phyloP scores from a whole-genome alignment of 2,329 filamentous ascomycete species.

The Fusarium sp. region DNA sequence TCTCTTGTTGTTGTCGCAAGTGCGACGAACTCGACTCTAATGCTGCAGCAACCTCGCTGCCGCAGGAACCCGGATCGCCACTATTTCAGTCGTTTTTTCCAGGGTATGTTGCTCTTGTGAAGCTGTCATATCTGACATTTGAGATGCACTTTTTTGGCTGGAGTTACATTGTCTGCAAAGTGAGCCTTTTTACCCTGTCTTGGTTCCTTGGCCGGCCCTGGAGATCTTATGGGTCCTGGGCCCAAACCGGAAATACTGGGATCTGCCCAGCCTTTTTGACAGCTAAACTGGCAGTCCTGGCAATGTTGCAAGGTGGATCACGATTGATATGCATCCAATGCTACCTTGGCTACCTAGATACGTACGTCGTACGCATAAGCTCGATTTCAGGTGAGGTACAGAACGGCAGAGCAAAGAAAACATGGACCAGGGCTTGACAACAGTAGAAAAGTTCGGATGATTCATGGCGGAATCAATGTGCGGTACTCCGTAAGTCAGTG shows the following conservation, averaged over 20 bases:
- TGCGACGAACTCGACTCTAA: conserved; percentile 8
- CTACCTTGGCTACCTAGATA: not conserved
- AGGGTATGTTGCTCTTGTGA: not conserved
- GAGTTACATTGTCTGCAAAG: not conserved
- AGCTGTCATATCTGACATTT: not conserved
- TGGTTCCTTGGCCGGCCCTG: not conserved
- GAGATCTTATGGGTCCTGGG: not conserved
- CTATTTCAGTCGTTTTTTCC: not conserved
- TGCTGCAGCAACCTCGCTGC: conserved; percentile 24
- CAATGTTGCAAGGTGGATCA: not conserved
- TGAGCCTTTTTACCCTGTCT: not conserved
- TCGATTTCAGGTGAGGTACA: conserved; percentile 4
- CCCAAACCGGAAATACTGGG: not conserved
- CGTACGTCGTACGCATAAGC: not conserved
- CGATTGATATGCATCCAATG: not conserved
- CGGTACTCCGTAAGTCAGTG: not conserved
- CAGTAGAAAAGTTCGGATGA: not conserved
- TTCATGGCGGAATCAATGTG: not conserved
- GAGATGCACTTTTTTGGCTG: not conserved
- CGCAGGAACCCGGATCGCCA: conserved; percentile 39
- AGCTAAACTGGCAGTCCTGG: not conserved
- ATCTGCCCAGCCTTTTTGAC: not conserved
- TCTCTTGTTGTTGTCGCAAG: conserved; percentile 33
- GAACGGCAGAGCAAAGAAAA: not conserved
- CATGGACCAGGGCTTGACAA: not conserved